phyloP scores from a whole-genome alignment of 768 basidiomycete species.

The Vararia minispora region DNA sequence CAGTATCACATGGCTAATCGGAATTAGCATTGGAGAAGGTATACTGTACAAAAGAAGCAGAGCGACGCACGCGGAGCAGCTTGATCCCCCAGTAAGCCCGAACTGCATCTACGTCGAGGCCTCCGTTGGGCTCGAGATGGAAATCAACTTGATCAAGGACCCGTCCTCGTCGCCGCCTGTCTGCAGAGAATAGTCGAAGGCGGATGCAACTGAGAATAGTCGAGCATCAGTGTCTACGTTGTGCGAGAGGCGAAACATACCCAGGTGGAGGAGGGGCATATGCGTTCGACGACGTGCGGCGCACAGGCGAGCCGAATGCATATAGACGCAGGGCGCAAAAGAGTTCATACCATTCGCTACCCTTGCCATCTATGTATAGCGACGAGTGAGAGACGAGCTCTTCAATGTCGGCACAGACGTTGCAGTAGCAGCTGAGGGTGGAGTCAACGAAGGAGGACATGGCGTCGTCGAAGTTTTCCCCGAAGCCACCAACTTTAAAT shows the following conservation, averaged over 20 bases:
- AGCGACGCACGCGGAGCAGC: constrained; percentile 5
- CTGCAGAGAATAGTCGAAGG: constrained; percentile 6
- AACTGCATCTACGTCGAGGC: constrained; percentile 9
- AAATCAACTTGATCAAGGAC: constrained; percentile 10
- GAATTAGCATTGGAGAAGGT: too few relatives aligned
- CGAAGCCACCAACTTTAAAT: too few relatives aligned
- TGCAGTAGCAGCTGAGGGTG: too few relatives aligned
- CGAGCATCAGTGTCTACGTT: not conserved
- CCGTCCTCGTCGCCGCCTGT: not conserved
- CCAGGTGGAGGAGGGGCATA: constrained; percentile 3
- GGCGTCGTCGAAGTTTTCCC: too few relatives aligned
- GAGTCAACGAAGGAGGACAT: too few relatives aligned
- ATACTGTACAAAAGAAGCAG: too few relatives aligned
- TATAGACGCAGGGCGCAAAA: constrained; percentile 9
- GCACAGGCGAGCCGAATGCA: constrained; percentile 10
- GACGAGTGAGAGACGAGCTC: too few relatives aligned
- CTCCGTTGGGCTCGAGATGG: constrained; percentile 8
- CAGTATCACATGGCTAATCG: too few relatives aligned
- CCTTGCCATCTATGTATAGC: too few relatives aligned
- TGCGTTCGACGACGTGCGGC: constrained; percentile 3
- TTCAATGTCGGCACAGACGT: too few relatives aligned
- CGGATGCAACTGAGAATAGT: constrained; percentile 9
- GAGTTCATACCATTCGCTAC: too few relatives aligned
- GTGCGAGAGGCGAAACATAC: not conserved
- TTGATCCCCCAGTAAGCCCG: constrained; percentile 10